Conservation (phyloP, 495 filamentous ascomycete genomes). For the Daldinia bambusicola region DNA sequence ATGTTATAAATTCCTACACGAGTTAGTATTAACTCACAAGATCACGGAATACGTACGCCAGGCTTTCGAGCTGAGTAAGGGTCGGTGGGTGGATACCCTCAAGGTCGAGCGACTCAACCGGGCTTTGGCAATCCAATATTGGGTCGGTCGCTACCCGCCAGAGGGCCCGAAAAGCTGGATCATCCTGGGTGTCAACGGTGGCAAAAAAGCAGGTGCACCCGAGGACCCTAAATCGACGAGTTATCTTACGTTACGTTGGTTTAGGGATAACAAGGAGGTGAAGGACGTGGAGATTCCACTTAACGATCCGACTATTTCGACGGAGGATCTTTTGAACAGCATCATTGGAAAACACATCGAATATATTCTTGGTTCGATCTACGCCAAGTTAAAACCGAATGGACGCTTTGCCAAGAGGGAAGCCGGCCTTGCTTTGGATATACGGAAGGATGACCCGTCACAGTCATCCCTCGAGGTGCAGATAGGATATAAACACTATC, state of each 20-base stretch:
- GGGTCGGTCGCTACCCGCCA: constrained; percentile 67
- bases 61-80: constrained; percentile 70
- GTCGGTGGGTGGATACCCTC: constrained; percentile 79
- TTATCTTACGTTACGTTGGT: constrained; percentile 79
- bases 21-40: constrained; percentile 87
- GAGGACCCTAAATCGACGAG: constrained; percentile 54
- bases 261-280: constrained; percentile 79
- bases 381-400: constrained; percentile 63
- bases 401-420: constrained; percentile 67
- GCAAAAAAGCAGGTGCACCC: constrained; percentile 54
- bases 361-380: constrained; percentile 70
- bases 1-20: constrained; percentile 86
- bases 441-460: constrained; percentile 67
- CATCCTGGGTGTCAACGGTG: constrained; percentile 81
- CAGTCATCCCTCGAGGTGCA: constrained; percentile 75
- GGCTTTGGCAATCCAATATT: constrained; percentile 88
- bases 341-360: constrained; percentile 80
- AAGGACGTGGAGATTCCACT: constrained; percentile 71
- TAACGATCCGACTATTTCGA: constrained; percentile 71
- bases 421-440: constrained; percentile 63
- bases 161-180: constrained; percentile 84
- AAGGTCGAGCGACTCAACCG: constrained; percentile 79
- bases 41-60: constrained; percentile 81
- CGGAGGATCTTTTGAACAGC: constrained; percentile 75
- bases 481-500: constrained; percentile 65